A percentile compares a stretch with the other conserved stretches of the same genome.
Conservation (phyloP, 495 filamentous ascomycete genomes). For the Annulohypoxylon bovei region DNA sequence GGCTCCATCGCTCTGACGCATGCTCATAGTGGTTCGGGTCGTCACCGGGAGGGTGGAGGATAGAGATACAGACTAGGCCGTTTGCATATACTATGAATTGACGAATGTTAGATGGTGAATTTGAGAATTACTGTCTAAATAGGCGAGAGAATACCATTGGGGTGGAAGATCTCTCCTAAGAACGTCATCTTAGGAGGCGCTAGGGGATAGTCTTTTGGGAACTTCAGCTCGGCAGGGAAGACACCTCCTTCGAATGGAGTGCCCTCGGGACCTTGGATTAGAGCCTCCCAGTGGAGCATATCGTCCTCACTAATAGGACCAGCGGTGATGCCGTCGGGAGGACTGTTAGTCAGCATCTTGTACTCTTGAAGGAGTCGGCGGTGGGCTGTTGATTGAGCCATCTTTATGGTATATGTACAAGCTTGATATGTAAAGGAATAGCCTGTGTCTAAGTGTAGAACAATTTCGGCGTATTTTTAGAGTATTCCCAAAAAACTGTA, state of each 20-base stretch:
- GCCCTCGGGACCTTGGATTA: constrained; percentile 93
- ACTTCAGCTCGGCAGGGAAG: constrained; percentile 92
- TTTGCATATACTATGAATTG: constrained; percentile 79
- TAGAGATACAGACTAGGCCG: constrained; percentile 95
- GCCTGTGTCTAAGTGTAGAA: too few relatives aligned
- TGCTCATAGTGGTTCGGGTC: constrained; percentile 99
- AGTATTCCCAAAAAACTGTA: not conserved
- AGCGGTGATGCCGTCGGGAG: constrained; percentile 93
- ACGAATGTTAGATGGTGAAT: not conserved
- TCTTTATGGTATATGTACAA: constrained; percentile 40
- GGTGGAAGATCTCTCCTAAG: constrained; percentile 90
- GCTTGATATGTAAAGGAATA: not conserved
- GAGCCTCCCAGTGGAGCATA: constrained; percentile 94
- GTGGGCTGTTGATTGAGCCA: constrained; percentile 77
- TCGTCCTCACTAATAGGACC: constrained; percentile 95
- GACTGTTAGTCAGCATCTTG: constrained; percentile 75
- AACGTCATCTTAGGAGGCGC: constrained; percentile 96
- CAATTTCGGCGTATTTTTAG: not conserved
- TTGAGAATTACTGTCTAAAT: not conserved
- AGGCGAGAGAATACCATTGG: constrained; percentile 70
- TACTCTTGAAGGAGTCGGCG: constrained; percentile 98
- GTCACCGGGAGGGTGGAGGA: constrained; percentile 97
- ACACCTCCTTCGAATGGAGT: constrained; percentile 96
- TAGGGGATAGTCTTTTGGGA: constrained; percentile 95
- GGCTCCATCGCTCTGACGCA: constrained; percentile 93